Evolutionary conservation across 768 basidiomycete species (phyloP), one percentile per base, ranked within the genome.

Genomic region (Ramaria sp.): DNA sequence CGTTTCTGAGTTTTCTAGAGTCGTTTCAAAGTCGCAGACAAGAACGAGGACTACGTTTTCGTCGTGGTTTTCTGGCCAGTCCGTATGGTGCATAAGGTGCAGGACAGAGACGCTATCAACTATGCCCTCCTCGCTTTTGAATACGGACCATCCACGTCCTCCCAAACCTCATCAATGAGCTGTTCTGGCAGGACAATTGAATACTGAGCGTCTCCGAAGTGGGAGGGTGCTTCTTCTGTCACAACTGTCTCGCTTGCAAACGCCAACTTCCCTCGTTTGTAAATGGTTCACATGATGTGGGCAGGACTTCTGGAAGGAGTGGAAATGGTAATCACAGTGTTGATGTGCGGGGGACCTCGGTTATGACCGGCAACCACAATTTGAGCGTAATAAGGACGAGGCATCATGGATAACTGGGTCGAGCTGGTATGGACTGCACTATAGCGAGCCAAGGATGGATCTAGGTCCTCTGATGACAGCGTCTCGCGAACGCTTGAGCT

Each of bases 251-350:
- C 45, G 18, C 5, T 47, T 2, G 43, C 18, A 18, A 16, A 34
- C 2, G 34, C 32, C 13, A 20, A 34, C 10, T n/a, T 48, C 22
- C 45, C 45, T 38, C 27, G 45, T 10, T 22, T 44, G 44, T 55
- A 55, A 2, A 32, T 25, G 16, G 43, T 27, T 10, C 27, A 7
- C 27, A 44, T 16, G 36, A 55, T 43, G 32, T 32, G 39, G n/a
- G 30, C 13, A 20, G 28, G 25, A 34, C 25, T 48, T 15, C 30
- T 45, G 22, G 13, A 15, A 15, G 13, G 16, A 10, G 32, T 24
- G 16, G 53, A 55, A 13, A 55, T 55, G 9, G 44, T 45, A n/a
- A 55, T n/a, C 4, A 45, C 7, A 24, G 53, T 47, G 20, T 27
- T 47, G 32, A 32, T 42, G 20, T 15, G 22, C 38, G 9, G 16